Base-by-base conservation (phyloP, 2,329 filamentous ascomycete species). In the Verruconis gallopava region DNA sequence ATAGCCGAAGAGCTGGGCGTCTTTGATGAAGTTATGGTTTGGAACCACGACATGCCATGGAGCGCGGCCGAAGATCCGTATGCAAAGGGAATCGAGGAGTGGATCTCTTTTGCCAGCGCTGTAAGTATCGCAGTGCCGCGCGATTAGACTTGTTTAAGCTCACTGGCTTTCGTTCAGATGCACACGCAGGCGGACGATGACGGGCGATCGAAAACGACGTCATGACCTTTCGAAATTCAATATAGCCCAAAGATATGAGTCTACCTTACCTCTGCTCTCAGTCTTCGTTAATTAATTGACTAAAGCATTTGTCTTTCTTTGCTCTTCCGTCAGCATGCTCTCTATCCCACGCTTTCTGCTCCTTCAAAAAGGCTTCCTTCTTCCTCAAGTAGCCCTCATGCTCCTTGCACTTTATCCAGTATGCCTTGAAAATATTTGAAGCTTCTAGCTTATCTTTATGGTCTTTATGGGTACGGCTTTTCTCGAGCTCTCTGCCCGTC, bases 1-100 rank as follows among this genome's bases (percentile, higher is more conserved):
- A 62, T 71, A 2, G 59, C 89, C 50, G 71, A 81, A 39, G 66
- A 75, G 34, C 67, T 77, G 15, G 77, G 76, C 1, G 68, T 68
- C 13, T 95, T 95, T 55, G 75, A 85, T 4, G 69, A 81, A 42
- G 58, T 94, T 39, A 63, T 85, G 3, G 70, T 94, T n/a, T 96
- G 88, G 88, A 79, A 74, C 0, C 86, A 94, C 57, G 86, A 91
- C 50, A 60, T 64, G 1, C 51, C 74, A 38, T 77, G 77, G 4
- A 76, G 80, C 46, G 67, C 68, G 1, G 67, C 67, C 20, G 63
- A 63, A 4, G 85, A 94, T 60, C 66, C 72, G 1, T 91, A 85
- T 56, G 66, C 84, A 3, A 79, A 81, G 55, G 77, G 80, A 0
- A 64, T 93, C 34, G 72, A 79, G 49, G 86, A 94, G 59, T 94